Base-by-base conservation (phyloP, 2,329 filamentous ascomycete genomes). In the Mycogone perniciosa region DNA sequence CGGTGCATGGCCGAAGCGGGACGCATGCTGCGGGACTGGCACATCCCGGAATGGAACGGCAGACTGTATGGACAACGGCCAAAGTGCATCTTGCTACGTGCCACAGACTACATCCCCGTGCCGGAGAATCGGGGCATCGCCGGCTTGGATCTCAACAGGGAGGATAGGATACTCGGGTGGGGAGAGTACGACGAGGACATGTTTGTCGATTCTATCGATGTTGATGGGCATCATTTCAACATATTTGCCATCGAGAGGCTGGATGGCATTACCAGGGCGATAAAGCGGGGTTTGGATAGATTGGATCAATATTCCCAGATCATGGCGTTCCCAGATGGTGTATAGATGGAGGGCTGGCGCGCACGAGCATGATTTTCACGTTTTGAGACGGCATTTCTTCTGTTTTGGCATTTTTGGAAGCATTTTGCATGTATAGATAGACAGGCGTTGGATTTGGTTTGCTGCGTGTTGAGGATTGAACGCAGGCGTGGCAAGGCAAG, bases 181-280 rank as follows among this genome's bases (percentile, higher is more conserved):
- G 71, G 70, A 2, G 45, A 55, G 7, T 78, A 81, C 41, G 64
- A 71, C 26, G 64, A 65, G 30, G 62, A 63, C 26, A 66, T 79
- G 57, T 70, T 81, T 8, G 60, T 62, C 29, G 61, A 70, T 9
- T 66, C 78, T 1, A 53, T 77, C n/a, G 71, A 76, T 8, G 65
- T 80, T 2, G 67, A 76, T 1, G 76, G 77, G 0, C 70, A 80
- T 51, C 78, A 81, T 55, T 81, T 75, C 54, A 69, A 69, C 48
- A 62, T 77, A 37, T 78, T 77, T 57, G 60, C 60, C 2, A 60
- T 58, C 38, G 52, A 61, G 6, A 60, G 60, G 34, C 59, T 68
- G 33, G 49, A 54, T 1, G 60, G 51, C 6, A 67, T 62, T 11
- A 62, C 67, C 13, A 50, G 45, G 42, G 57, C 56, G 9, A 62